Base-by-base conservation (phyloP, 805 yeast genomes). In the Cyberlindnera mrakii region DNA sequence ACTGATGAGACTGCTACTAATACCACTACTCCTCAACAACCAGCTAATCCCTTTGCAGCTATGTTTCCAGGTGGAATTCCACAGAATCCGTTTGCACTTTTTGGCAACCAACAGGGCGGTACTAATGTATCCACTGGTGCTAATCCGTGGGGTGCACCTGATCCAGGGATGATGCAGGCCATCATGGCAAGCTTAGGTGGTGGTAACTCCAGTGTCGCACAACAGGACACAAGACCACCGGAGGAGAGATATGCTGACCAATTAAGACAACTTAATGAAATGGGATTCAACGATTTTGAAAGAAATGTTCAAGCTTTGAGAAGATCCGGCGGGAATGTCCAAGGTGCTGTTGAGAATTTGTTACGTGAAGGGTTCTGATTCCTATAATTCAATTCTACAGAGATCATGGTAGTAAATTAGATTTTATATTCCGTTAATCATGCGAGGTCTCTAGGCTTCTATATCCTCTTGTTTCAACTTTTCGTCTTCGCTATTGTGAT, bases 301-400 rank as follows among this genome's bases (percentile, higher is more conserved):
- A 75, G 86, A 53, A 93, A 93, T 59, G 89, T 93, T 19, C 81
- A 80, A 25, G 98, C 98, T 2, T 74, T 93, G 55, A 80, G 97
- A 68, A 80, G 98, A 66, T 80, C 91, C 43, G 99, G 99, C 30
- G 99, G 99, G 8, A 86, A 90, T 49, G 97, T 91, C 20, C 96
- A 91, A 67, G 97, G 97, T 37, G 99, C 99, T 10, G 72, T 91
- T 40, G 97, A 91, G 64, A 85, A 87, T 42, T 68, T 90, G 54
- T 72, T 90, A 45, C 83, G 74, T 48, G 85, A 85, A 23, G 39
- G 17, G 13, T 37, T 30, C 6, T 33, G 20, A 33, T 33, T 18
- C 27, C 27, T 23, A 23, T 23, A 23, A 23, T 6, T 23, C 27
- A 23, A 4, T 9, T 23, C 11, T 23, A 23, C 27, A 23, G 27